Evolutionary conservation across 2,329 filamentous ascomycete genomes (phyloP).

Genomic region (Penicillium sp.): DNA sequence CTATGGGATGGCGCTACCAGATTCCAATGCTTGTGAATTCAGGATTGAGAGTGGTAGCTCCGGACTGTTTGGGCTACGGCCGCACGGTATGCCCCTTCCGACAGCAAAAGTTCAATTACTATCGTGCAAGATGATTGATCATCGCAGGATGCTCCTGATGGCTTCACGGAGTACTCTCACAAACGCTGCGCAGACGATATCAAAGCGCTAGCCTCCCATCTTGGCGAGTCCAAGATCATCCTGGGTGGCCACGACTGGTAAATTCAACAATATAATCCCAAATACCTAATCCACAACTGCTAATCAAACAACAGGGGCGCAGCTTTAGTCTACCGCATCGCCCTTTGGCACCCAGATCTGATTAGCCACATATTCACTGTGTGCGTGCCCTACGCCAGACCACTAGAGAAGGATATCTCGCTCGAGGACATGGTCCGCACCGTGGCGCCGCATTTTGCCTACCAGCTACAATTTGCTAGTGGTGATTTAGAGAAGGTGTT

Average conservation of each 20-base stretch:
- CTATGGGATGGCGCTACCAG: constrained; percentile 87
- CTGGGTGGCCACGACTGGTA: constrained; percentile 89
- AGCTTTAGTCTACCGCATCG: constrained; percentile 72
- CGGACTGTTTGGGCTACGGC: constrained; percentile 87
- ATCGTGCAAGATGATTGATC: neutral
- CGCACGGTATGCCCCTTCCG: constrained; percentile 59
- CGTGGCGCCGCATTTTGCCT: constrained; percentile 71
- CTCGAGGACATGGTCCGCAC: constrained; percentile 64
- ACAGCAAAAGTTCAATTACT: neutral
- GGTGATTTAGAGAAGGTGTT: constrained; percentile 66
- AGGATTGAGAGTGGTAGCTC: constrained; percentile 77
- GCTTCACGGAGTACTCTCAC: constrained; percentile 66
- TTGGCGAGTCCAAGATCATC: constrained; percentile 65
- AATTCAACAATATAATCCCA: neutral
- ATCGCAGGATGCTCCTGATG: constrained; percentile 62
- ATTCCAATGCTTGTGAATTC: constrained; percentile 75
- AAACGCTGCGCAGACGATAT: constrained; percentile 78
- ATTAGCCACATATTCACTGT: constrained; percentile 77
- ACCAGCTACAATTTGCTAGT: constrained; percentile 80
- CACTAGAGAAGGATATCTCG: constrained; percentile 57
- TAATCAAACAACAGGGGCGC: constrained; percentile 65
- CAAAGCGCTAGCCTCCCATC: constrained; percentile 67
- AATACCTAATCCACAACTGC: neutral
- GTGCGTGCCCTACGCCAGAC: constrained; percentile 74
- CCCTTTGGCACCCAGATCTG: constrained; percentile 73